Percentiles rank a stretch among this genome's conserved stretches.
These are phyloP conservation scores for Corinectria fuckeliana DNA, from an alignment of 2,329 filamentous ascomycete genomes.

Conservation along the genomic window DNA sequence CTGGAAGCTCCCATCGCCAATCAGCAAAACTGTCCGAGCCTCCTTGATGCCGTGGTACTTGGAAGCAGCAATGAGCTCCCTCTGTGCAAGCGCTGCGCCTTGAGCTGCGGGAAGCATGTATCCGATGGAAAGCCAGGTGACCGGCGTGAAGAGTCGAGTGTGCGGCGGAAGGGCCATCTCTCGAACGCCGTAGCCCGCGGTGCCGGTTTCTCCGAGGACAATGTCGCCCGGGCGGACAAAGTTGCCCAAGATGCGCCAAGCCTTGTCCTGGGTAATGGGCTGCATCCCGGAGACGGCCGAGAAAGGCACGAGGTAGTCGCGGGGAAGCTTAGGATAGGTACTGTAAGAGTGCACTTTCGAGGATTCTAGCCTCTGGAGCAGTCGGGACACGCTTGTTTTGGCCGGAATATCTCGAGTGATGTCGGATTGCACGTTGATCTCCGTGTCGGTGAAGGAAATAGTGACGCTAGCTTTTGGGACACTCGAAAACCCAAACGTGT, in stretches of 20 bases:
- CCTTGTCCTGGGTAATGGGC: slow-evolving; percentile 54
- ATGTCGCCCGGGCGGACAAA: slow-evolving; percentile 61
- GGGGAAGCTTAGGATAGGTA: slow-evolving; percentile 38
- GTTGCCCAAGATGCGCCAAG: slow-evolving; percentile 54
- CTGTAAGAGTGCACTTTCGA: slow-evolving; percentile 33
- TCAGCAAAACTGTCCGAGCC: slow-evolving; percentile 59
- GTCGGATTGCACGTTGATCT: slow-evolving; percentile 41
- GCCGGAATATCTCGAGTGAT: slow-evolving; percentile 40
- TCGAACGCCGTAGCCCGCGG: slow-evolving; percentile 60
- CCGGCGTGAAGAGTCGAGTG: slow-evolving; percentile 54
- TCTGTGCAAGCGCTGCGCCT: slow-evolving; percentile 61
- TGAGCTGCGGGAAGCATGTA: slow-evolving; percentile 65
- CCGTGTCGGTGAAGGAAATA: slow-evolving; percentile 43
- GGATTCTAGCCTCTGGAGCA: slow-evolving; percentile 32
- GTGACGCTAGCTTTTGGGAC: slow-evolving; percentile 43
- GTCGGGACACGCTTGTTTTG: slow-evolving; percentile 25
- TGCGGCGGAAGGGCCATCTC: slow-evolving; percentile 57
- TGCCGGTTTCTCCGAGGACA: slow-evolving; percentile 64
- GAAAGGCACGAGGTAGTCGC: slow-evolving; percentile 28
- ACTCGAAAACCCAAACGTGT: slow-evolving; percentile 49
- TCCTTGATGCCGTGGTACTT: slow-evolving; percentile 25
- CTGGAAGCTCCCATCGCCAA: slow-evolving; percentile 70
- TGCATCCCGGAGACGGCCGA: slow-evolving; percentile 31
- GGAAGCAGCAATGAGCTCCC: slow-evolving; percentile 45
- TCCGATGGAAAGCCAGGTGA: slow-evolving; percentile 66